Conservation (phyloP, 805 yeast species). For the Teunomyces cretensis region DNA sequence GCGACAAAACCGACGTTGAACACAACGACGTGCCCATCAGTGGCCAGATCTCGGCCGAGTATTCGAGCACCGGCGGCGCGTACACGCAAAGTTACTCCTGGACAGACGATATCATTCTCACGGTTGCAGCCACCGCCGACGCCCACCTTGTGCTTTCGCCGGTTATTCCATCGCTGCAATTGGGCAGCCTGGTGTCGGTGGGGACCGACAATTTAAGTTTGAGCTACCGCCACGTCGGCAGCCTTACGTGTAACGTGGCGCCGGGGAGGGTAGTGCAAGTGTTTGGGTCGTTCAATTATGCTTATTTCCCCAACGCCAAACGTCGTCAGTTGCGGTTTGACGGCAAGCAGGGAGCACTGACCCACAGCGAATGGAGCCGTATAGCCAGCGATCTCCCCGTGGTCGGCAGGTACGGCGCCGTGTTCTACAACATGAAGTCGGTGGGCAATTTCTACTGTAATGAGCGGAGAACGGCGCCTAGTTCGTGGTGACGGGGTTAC, state of each 20-base stretch:
- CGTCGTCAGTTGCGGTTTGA: constrained; percentile 9
- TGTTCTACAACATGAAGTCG: constrained; percentile 13
- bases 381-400: constrained; percentile 1
- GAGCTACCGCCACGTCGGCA: constrained; percentile 12
- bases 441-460: constrained; percentile 17
- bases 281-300: constrained; percentile 14
- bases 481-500: no score
- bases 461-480: no score
- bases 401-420: constrained; percentile 13
- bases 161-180: neutral
- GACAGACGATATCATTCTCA: neutral
- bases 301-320: constrained; percentile 15
- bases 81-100: constrained; percentile 14
- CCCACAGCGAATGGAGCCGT: neutral
- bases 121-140: neutral
- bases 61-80: constrained; percentile 16
- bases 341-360: neutral
- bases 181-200: constrained; percentile 6
- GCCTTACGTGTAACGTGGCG: constrained; percentile 15
- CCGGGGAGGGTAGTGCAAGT: constrained; percentile 20
- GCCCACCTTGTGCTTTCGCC: neutral
- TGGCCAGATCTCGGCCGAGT: constrained; percentile 15
- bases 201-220: constrained; percentile 12
- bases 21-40: constrained; percentile 16
- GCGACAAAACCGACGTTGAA: constrained; percentile 5